Evolutionary conservation across 371 early-diverging fungal genomes (phyloP), one percentile per base, ranked within the genome.

Genomic region (Entomophthora muscae): DNA sequence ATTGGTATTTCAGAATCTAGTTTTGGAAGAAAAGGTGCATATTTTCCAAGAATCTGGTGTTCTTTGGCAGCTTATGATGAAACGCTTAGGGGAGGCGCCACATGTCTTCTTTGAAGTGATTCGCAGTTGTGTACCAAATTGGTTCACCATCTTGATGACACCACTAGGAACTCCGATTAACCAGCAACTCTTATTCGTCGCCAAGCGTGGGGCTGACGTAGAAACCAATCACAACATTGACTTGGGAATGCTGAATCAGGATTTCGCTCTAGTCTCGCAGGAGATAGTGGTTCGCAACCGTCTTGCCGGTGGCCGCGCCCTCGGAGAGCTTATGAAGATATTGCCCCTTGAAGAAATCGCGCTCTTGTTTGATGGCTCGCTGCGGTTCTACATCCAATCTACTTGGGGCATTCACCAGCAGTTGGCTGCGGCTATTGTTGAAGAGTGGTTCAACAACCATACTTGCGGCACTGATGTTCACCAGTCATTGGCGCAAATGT

Each of bases 221-320:
- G 75, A 71, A 7, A 53, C 66, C 1, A 71, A 76, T 3, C 83
- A 85, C 67, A 86, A 86, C 64, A 78, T 93, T 53, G 98, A 97
- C 68, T 75, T 82, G 23, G 91, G 90, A 17, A 93, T 97, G 92
- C 76, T 90, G 30, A 77, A 79, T 60, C 94, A 95, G 68, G 98
- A 97, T 65, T 72, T 95, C 57, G 85, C 89, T 0, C 73, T 97
- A 52, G 80, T 95, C 5, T 72, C 83, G 0, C 73, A 74, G 21
- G 86, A 84, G 10, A 81, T 83, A 33, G 82, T 97, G 30, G 72
- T 91, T 66, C 83, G 86, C 10, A 89, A 92, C 26, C 84, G 95
- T 32, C 68, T 93, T 26, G 79, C 81, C 0, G 87, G 84, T 23
- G 82, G 86, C 17, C 82, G 78, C 3, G 90, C 90, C 0, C 74